Evolutionary conservation across 2,329 filamentous ascomycete genomes (phyloP), one percentile per base, ranked within the genome.

Genomic region (Dothistroma pini): DNA sequence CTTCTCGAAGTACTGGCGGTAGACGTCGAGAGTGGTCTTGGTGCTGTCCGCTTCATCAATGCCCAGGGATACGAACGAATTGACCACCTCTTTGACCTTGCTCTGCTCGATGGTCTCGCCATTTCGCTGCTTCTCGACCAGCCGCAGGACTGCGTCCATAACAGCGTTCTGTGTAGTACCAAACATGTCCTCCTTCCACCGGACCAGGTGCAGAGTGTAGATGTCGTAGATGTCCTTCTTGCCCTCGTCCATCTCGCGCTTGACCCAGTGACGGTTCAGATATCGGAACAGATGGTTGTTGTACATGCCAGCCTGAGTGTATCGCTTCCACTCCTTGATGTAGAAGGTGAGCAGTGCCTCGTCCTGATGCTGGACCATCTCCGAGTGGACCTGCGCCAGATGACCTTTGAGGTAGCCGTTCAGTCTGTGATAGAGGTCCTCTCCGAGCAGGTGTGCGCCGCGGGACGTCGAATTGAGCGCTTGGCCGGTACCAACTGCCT

Each of bases 161-260:
- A 99, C 93, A 75, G 92, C 93, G 63, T 83, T 82, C 58, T 93
- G 89, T 2, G 97, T 91, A 61, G 86, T 84, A 62, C 86, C 83
- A 75, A 99, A 99, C 71, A 99, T 87, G 62, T 96, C 91, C 68
- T 89, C 85, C 68, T 93, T 92, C 95, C 95, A 99, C 73, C 93
- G 91, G 21, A 97, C 95, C 47, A 99, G 81, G 71, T 99, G 95
- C 38, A 99, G 80, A 0, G 95, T 99, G 77, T 99, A 99, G 53
- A 99, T 95, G 75, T 99, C 95, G 76, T 96, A 97, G 8, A 97
- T 90, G 71, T 93, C 90, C 81, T 97, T 97, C 80, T 99, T 97
- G 35, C 95, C 95, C 76, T 99, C 95, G 66, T 99, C 95, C 79
- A 99, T 96, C 78, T 99, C 95, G 32, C 95, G 85, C 83, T 97